Evolutionary conservation across 2,329 filamentous ascomycete genomes (phyloP), one percentile per base, ranked within the genome.

Genomic region (Graphilbum fragrans): DNA sequence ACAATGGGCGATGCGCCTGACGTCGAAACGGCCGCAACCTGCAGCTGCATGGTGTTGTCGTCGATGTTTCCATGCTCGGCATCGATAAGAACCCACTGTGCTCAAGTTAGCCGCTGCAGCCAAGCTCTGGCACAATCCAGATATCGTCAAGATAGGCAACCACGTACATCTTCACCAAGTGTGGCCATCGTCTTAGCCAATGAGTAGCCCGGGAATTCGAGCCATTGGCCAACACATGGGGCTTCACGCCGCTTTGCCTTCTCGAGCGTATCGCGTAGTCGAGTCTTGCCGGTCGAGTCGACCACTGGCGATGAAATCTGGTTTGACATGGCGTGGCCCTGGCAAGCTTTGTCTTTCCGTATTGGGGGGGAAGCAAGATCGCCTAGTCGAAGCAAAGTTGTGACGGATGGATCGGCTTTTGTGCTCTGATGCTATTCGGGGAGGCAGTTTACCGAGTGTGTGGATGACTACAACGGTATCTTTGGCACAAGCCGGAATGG

Each of bases 21-120:
- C 1, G 66, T 61, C 33, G 68, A 62, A 47, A 72, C 66, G 3
- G 67, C 71, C 5, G 66, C 66, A 2, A 73, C 67, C 12, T 66
- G 65, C 50, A 72, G 69, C 49, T 74, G 62, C 70, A 72, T 72
- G 5, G 63, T 61, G 12, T 59, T 59, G 49, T 72, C 69, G 34
- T 67, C 66, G 40, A 72, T 59, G 45, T 66, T 68, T 7, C 69
- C 69, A 49, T 73, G 70, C 49, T 70, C 70, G 42, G 67, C 66
- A 45, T 71, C 70, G 39, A 72, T 58, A 38, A 69, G 34, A 14
- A 45, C 43, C 43, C 43, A 45, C 42, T 44, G 18, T 12, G n/a
- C 12, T 4, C 48, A 20, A 9, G 49, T 49, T 23, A 40, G n/a
- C 6, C 17, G 8, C 25, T 7, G 25, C 32, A 6, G 8, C 32